Percentiles rank a stretch among this genome's conserved stretches.
Conservation (phyloP, 1,284 basidiomycete species). For the Trichosporon sp. region DNA sequence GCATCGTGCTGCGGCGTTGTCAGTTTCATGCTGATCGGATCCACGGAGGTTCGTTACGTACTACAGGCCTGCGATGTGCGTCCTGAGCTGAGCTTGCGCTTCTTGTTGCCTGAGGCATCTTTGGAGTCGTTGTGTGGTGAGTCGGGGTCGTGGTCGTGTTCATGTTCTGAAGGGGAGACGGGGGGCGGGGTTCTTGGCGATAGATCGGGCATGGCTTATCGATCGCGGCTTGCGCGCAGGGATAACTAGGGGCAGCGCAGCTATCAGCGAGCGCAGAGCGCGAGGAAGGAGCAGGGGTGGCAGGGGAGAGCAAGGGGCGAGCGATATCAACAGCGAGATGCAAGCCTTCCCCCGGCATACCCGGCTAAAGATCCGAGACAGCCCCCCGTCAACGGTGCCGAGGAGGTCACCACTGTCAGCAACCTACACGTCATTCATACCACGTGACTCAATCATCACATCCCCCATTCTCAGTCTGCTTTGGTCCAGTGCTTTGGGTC, state of each 20-base stretch:
- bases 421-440: conserved; percentile 5
- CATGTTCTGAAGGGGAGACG: background rate
- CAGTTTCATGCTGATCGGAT: background rate
- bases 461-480: background rate
- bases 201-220: conserved; percentile 10
- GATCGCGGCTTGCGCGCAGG: background rate
- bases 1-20: conserved; percentile 28
- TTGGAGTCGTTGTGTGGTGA: conserved; percentile 9
- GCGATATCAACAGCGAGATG: conserved; percentile 18
- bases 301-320: background rate
- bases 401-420: background rate
- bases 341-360: conserved; percentile 4
- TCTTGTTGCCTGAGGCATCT: conserved; percentile 20
- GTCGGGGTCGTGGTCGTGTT: background rate
- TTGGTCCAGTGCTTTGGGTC: conserved; percentile 9
- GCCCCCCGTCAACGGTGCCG: background rate
- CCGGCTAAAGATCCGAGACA: conserved; percentile 19
- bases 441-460: conserved; percentile 9
- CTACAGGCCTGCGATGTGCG: conserved; percentile 36
- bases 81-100: conserved; percentile 28
- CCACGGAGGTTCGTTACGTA: conserved; percentile 19
- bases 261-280: conserved; percentile 11
- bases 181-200: conserved; percentile 1
- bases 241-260: background rate
- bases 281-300: background rate